phyloP scores from a whole-genome alignment of 2,329 filamentous ascomycete species.

The Colletotrichum magnum region DNA sequence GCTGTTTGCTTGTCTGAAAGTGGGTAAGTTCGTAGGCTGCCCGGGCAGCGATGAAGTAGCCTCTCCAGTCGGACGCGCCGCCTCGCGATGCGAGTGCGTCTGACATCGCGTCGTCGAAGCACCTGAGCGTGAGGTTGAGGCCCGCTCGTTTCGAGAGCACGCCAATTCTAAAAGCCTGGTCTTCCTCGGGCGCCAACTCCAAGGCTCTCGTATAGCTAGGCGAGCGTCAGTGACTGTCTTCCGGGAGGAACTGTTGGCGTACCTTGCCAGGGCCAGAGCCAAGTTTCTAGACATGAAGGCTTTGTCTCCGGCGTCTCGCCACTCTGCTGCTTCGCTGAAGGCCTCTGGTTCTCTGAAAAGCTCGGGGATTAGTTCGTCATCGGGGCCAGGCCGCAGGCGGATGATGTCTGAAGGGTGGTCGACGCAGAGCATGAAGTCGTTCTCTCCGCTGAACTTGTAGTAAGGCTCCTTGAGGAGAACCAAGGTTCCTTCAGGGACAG shows the following conservation, averaged over 20 bases:
- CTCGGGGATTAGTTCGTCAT: slow-evolving; percentile 39
- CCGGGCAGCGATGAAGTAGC: slow-evolving; percentile 51
- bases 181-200: slow-evolving; percentile 40
- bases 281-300: slow-evolving; percentile 49
- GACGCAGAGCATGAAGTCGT: slow-evolving; percentile 52
- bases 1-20: slow-evolving; percentile 44
- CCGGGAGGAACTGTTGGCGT: not conserved
- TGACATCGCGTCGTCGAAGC: slow-evolving; percentile 50
- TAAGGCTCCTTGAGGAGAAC: slow-evolving; percentile 55
- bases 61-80: slow-evolving; percentile 48
- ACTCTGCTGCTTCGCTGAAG: slow-evolving; percentile 35
- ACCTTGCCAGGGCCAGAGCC: slow-evolving; percentile 51
- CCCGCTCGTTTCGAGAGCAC: slow-evolving; percentile 50
- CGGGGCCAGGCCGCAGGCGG: slow-evolving; percentile 46
- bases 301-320: slow-evolving; percentile 42
- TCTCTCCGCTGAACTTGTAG: slow-evolving; percentile 49
- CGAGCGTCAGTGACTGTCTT: not conserved
- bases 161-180: slow-evolving; percentile 42
- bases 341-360: slow-evolving; percentile 26
- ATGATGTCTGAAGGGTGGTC: slow-evolving; percentile 53
- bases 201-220: slow-evolving; percentile 52
- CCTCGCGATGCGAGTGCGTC: slow-evolving; percentile 50
- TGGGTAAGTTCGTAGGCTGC: slow-evolving; percentile 53
- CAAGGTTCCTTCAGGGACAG: slow-evolving; percentile 49
- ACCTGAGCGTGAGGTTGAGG: slow-evolving; percentile 50